Percentiles rank a stretch among this genome's conserved stretches.
phyloP scores from a whole-genome alignment of 805 yeast species.

The Aciculoconidium aculeatum region DNA sequence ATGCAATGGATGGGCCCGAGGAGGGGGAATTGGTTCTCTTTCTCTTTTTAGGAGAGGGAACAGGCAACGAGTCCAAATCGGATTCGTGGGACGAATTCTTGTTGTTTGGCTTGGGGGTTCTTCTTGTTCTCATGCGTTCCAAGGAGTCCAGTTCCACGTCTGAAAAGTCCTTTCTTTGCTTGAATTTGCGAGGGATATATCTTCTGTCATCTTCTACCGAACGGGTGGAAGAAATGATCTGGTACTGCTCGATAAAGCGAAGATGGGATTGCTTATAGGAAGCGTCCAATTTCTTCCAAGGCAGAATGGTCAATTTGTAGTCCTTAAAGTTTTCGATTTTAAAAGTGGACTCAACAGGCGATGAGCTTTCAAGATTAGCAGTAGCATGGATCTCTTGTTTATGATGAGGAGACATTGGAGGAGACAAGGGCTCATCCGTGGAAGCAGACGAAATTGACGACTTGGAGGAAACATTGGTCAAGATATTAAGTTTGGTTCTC shows the following conservation, averaged over 20 bases:
- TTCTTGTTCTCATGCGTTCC: constrained; percentile 57
- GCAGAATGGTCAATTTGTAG: constrained; percentile 43
- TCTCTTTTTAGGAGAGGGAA: constrained; percentile 38
- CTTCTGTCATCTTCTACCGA: constrained; percentile 5
- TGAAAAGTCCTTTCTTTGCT: constrained; percentile 7
- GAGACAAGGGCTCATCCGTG: constrained; percentile 19
- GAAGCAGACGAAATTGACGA: constrained; percentile 1
- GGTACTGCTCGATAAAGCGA: constrained; percentile 49
- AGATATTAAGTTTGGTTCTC: constrained; percentile 1
- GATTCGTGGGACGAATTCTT: constrained; percentile 6
- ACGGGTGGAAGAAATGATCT: constrained; percentile 17
- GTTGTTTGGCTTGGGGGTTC: constrained; percentile 38
- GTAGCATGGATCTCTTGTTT: too few relatives aligned
- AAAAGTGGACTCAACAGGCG: too few relatives aligned
- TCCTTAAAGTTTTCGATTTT: constrained; percentile 44
- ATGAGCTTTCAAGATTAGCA: too few relatives aligned
- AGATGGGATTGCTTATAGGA: constrained; percentile 46
- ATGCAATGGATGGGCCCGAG: constrained; percentile 29
- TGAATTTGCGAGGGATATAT: constrained; percentile 8
- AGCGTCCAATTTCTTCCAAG: constrained; percentile 45
- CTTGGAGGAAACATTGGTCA: constrained; percentile 3
- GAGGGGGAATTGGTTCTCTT: constrained; percentile 27
- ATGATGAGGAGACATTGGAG: constrained; percentile 23
- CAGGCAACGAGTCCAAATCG: constrained; percentile 13
- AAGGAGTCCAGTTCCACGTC: constrained; percentile 4